A percentile compares a stretch with the other conserved stretches of the same genome.
These are phyloP conservation scores for Setaria italica DNA, from an alignment of 202 grass and related monocot genomes.

Conservation along the genomic window DNA sequence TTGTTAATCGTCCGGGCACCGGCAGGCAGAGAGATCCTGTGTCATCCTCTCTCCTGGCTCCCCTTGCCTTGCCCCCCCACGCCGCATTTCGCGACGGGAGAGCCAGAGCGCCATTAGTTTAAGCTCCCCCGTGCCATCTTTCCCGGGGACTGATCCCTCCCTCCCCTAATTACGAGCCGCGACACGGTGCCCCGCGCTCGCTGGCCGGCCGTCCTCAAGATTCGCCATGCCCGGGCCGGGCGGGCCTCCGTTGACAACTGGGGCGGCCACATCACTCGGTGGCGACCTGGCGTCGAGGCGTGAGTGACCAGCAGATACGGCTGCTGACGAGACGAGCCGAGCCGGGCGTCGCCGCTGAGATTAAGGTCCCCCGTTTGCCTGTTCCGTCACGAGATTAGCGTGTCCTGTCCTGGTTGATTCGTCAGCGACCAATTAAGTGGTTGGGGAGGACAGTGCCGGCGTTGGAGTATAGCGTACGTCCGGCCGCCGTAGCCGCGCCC, in stretches of 20 bases:
- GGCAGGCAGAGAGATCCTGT: slow-evolving; percentile 17
- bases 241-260: background rate
- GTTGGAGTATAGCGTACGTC: slow-evolving; percentile 21
- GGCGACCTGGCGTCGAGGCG: background rate
- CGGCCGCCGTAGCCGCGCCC: background rate
- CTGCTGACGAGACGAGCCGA: background rate
- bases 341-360: background rate
- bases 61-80: background rate
- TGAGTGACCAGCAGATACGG: background rate
- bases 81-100: slow-evolving; percentile 21
- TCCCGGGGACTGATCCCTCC: background rate
- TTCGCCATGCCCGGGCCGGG: background rate
- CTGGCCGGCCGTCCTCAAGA: background rate
- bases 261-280: background rate
- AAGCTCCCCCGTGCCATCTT: slow-evolving; percentile 33
- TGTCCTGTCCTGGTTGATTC: background rate
- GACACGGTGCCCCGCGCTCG: too few species aligned
- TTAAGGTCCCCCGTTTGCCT: background rate
- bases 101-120: slow-evolving; percentile 17
- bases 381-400: slow-evolving; percentile 37
- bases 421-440: background rate
- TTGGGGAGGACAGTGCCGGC: background rate
- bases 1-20: slow-evolving; percentile 8
- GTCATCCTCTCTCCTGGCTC: background rate
- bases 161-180: background rate